phyloP scores from a whole-genome alignment of 305 asterid genomes.

The Salvia sclarea region DNA sequence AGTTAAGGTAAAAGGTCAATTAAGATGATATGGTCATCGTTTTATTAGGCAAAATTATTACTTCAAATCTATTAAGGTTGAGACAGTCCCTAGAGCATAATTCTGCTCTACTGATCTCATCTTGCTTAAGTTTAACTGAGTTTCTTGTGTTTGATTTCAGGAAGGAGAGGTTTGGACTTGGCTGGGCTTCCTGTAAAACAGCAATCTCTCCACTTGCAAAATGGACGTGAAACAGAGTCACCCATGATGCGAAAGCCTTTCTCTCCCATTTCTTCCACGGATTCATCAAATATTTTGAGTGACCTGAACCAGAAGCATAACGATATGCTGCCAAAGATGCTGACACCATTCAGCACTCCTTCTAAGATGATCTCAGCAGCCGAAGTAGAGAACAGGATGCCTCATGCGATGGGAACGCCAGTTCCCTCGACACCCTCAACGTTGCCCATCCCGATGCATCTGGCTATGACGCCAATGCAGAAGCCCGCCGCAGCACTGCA shows the following conservation, averaged over 20 bases:
- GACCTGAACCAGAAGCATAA: slow-evolving; percentile 64
- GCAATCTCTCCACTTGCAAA: slow-evolving; percentile 41
- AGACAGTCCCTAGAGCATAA: not conserved
- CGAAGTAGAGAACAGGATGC: slow-evolving; percentile 74
- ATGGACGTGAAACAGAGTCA: slow-evolving; percentile 52
- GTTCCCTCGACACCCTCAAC: slow-evolving; percentile 71
- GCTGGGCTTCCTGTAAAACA: slow-evolving; percentile 67
- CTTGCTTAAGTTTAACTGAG: not conserved
- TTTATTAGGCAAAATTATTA: not conserved
- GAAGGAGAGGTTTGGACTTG: slow-evolving; percentile 84
- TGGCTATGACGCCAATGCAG: slow-evolving; percentile 45
- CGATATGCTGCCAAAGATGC: slow-evolving; percentile 57
- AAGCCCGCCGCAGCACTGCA: slow-evolving; percentile 45
- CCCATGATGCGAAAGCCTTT: slow-evolving; percentile 75
- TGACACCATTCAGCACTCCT: slow-evolving; percentile 66
- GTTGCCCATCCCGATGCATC: slow-evolving; percentile 40
- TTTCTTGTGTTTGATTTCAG: slow-evolving; percentile 39
- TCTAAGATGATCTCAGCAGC: slow-evolving; percentile 46
- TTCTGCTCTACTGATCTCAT: not conserved
- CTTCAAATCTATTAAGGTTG: not conserved
- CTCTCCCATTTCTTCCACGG: slow-evolving; percentile 87
- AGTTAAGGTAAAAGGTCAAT: not conserved
- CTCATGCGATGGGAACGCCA: slow-evolving; percentile 48
- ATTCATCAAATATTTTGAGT: slow-evolving; percentile 65
- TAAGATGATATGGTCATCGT: not conserved